Evolutionary conservation across 140 eudicot genomes (phyloP).

Genomic region (Bidens hawaiensis): DNA sequence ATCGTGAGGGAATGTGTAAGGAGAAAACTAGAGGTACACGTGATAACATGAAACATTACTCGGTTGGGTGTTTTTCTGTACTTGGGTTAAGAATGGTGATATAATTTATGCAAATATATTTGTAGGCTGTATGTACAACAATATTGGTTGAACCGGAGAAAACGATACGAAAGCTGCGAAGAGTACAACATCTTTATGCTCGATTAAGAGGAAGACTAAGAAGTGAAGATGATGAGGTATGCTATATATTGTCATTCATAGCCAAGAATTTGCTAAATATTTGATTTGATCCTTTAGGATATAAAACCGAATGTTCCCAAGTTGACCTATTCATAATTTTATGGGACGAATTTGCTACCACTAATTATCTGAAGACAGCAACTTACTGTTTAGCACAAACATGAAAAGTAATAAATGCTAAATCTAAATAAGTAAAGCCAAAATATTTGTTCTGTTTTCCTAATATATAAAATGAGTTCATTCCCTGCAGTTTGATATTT

Average conservation of each 20-base stretch:
- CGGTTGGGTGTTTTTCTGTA: neutral
- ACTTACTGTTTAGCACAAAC: neutral
- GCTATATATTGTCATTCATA: neutral
- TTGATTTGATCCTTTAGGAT: neutral
- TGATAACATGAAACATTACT: conserved; percentile 4
- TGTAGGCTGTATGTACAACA: conserved; percentile 57
- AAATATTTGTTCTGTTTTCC: neutral
- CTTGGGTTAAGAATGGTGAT: neutral
- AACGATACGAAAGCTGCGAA: conserved; percentile 74
- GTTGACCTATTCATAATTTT: neutral
- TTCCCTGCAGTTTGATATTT: conserved; percentile 62
- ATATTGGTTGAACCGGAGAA: conserved; percentile 68
- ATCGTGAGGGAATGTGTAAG: conserved; percentile 81
- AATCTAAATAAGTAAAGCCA: neutral
- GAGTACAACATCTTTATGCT: conserved; percentile 95
- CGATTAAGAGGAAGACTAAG: conserved; percentile 63
- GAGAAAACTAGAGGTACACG: conserved; percentile 71
- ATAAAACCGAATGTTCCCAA: neutral
- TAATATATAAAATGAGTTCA: neutral
- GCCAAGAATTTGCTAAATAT: neutral
- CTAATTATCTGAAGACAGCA: neutral
- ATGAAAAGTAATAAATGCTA: neutral
- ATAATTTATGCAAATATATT: neutral
- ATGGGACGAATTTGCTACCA: neutral
- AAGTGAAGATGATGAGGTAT: conserved; percentile 94